These are phyloP conservation scores for Rhodotorula sp. DNA, from an alignment of 1,284 basidiomycete genomes.

Conservation along the genomic window DNA sequence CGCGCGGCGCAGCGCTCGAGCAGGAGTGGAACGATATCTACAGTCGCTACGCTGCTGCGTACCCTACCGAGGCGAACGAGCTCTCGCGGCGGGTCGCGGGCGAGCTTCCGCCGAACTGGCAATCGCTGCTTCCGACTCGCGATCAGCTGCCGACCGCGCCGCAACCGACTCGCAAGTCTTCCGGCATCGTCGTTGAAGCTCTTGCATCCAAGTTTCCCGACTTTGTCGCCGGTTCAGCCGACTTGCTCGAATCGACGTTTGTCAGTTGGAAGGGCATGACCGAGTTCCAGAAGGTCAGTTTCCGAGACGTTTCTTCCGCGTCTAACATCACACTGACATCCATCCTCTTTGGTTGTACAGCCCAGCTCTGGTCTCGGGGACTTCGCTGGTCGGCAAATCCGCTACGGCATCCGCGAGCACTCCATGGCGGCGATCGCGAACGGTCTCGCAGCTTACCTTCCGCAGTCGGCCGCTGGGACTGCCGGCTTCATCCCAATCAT, in stretches of 20 bases:
- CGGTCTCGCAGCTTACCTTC: constrained; percentile 49
- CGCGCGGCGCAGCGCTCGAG: constrained; percentile 72
- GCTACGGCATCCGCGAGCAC: constrained; percentile 54
- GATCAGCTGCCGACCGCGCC: constrained; percentile 72
- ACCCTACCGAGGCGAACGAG: constrained; percentile 79
- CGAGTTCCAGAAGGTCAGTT: constrained; percentile 83
- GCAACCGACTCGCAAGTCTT: constrained; percentile 91
- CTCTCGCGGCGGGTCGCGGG: constrained; percentile 79
- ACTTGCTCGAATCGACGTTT: constrained; percentile 41
- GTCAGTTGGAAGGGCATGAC: constrained; percentile 73
- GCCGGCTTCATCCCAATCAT: constrained; percentile 42
- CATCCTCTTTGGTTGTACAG: constrained; percentile 48
- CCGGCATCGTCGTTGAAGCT: constrained; percentile 80
- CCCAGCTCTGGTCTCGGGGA: constrained; percentile 77
- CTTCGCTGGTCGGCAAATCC: constrained; percentile 82
- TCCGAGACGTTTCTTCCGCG: not conserved
- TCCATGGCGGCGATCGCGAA: constrained; percentile 89
- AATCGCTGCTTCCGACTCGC: constrained; percentile 81
- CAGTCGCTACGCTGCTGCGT: constrained; percentile 69
- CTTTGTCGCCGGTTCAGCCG: constrained; percentile 46
- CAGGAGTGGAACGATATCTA: constrained; percentile 73
- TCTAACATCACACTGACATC: not conserved
- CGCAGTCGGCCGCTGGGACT: constrained; percentile 14
- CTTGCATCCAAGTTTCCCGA: constrained; percentile 76
- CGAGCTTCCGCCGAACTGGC: constrained; percentile 85